Percentiles rank a stretch among this genome's conserved stretches.
Conservation (phyloP, 148 eudicot species). For the Rhododendron kiyosumense region DNA sequence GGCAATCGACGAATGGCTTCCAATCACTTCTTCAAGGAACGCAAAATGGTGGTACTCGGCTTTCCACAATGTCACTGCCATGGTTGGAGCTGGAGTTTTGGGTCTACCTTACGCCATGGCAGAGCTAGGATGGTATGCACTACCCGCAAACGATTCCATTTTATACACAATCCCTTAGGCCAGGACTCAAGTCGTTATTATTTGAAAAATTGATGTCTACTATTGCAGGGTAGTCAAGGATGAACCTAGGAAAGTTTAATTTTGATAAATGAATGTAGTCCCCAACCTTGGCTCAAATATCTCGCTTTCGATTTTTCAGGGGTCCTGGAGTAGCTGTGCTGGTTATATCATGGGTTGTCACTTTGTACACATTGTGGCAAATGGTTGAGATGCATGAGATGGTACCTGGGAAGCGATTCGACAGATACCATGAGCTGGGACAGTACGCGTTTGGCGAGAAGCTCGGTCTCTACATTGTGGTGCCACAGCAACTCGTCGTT, state of each 20-base stretch:
- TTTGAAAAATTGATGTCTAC: neutral
- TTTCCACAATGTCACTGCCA: slow-evolving; percentile 65
- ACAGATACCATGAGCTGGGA: slow-evolving; percentile 48
- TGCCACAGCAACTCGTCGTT: slow-evolving; percentile 39
- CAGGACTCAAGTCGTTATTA: neutral
- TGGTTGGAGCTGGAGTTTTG: slow-evolving; percentile 61
- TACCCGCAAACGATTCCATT: neutral
- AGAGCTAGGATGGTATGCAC: slow-evolving; percentile 43
- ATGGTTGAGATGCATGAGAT: slow-evolving; percentile 54
- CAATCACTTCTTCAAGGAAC: slow-evolving; percentile 47
- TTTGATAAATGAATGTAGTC: neutral
- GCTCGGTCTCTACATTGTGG: slow-evolving; percentile 38
- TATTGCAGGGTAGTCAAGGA: neutral
- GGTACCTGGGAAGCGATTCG: slow-evolving; percentile 43
- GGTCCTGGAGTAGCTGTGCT: slow-evolving; percentile 38
- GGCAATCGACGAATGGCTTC: slow-evolving; percentile 46
- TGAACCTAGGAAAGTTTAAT: neutral
- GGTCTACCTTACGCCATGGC: slow-evolving; percentile 55
- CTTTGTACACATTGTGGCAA: slow-evolving; percentile 45
- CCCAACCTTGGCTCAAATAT: neutral
- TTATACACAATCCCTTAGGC: neutral
- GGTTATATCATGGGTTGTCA: slow-evolving; percentile 42
- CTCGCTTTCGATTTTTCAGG: slow-evolving; percentile 13
- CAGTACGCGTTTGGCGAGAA: slow-evolving; percentile 47
- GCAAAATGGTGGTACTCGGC: slow-evolving; percentile 70